Conservation (phyloP, 164 flowering plant genomes). For the Berberis vulgaris region DNA sequence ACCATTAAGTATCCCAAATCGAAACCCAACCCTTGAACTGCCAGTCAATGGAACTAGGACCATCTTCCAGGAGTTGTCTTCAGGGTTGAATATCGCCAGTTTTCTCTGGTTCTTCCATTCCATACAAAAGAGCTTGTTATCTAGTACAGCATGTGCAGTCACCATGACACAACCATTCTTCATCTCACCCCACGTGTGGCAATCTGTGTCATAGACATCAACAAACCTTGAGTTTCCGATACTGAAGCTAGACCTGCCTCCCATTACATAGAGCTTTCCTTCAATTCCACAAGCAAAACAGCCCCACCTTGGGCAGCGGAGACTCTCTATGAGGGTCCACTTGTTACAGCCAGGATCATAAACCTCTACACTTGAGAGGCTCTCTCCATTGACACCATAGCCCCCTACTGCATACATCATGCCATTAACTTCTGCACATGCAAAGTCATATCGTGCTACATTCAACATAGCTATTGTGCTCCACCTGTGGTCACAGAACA, state of each 20-base stretch:
- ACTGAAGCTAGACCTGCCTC: conserved; percentile 87
- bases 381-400: conserved; percentile 60
- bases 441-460: conserved; percentile 86
- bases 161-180: conserved; percentile 97
- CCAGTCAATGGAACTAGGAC: conserved; percentile 73
- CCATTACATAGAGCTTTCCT: conserved; percentile 89
- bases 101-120: conserved; percentile 93
- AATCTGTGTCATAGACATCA: conserved; percentile 64
- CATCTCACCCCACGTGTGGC: conserved; percentile 69
- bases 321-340: conserved; percentile 74
- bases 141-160: conserved; percentile 83
- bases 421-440: conserved; percentile 82
- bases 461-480: conserved; percentile 65
- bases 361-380: conserved; percentile 76
- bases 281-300: conserved; percentile 77
- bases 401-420: conserved; percentile 83
- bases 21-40: conserved; percentile 63
- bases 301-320: conserved; percentile 84
- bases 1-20: conserved; percentile 69
- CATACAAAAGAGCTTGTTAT: conserved; percentile 75
- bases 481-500: conserved; percentile 54
- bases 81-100: conserved; percentile 53
- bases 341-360: conserved; percentile 61
- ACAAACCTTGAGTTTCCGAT: conserved; percentile 85
- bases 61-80: conserved; percentile 67